These are phyloP conservation scores for Nemania sp. DNA, from an alignment of 2,329 filamentous ascomycete species.

Conservation along the genomic window DNA sequence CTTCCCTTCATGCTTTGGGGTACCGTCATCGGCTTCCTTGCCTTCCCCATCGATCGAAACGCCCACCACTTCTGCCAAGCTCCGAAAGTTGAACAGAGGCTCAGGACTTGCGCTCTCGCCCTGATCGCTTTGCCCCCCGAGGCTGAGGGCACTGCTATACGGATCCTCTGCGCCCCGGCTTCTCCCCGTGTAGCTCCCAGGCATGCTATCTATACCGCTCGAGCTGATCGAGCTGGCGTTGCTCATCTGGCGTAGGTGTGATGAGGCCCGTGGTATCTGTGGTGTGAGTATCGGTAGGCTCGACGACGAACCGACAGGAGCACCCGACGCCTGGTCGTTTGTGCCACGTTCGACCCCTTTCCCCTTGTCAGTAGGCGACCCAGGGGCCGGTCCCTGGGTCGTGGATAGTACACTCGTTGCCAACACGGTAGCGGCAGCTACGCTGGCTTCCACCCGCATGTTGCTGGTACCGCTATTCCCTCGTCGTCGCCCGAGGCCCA, in stretches of 20 bases:
- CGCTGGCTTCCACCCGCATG: conserved; percentile 59
- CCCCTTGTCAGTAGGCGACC: conserved; percentile 61
- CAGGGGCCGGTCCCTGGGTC: conserved; percentile 40
- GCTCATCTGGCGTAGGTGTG: conserved; percentile 80
- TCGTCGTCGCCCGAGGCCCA: conserved; percentile 62
- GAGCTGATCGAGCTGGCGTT: conserved; percentile 85
- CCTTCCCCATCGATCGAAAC: conserved; percentile 57
- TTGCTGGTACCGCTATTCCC: conserved; percentile 65
- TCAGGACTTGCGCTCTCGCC: conserved; percentile 64
- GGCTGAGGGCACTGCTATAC: conserved; percentile 58
- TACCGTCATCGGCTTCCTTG: conserved; percentile 12
- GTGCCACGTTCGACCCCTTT: conserved; percentile 68
- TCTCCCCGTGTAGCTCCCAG: conserved; percentile 53
- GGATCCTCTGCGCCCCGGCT: conserved; percentile 52
- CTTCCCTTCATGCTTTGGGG: conserved; percentile 42
- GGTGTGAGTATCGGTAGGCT: conserved; percentile 51
- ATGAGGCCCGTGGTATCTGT: conserved; percentile 62
- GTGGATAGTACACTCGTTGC: conserved; percentile 41
- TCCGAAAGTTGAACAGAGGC: conserved; percentile 89
- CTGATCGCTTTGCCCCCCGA: conserved; percentile 52
- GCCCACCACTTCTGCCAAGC: conserved; percentile 82
- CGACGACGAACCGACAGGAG: conserved; percentile 43
- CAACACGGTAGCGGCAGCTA: conserved; percentile 49
- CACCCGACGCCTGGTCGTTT: conserved; percentile 29
- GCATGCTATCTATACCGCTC: conserved; percentile 70